These are phyloP conservation scores for Fomitopsis pulvina DNA, from an alignment of 768 basidiomycete species.

Conservation along the genomic window DNA sequence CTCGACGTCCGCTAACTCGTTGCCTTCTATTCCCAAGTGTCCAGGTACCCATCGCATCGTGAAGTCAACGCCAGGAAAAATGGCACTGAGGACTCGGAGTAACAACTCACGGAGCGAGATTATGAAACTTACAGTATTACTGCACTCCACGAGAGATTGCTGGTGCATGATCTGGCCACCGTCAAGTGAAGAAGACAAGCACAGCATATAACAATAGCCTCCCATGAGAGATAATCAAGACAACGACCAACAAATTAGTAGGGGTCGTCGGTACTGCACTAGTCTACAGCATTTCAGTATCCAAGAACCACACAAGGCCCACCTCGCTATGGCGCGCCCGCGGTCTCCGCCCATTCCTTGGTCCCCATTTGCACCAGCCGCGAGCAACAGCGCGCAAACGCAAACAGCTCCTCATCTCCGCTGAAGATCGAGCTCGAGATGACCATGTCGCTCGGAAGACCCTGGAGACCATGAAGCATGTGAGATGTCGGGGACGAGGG, in stretches of 20 bases:
- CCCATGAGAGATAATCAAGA: no score
- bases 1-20: background rate
- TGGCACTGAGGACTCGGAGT: background rate
- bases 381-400: slow-evolving; percentile 91
- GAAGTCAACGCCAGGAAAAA: background rate
- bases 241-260: no score
- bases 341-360: slow-evolving; percentile 68
- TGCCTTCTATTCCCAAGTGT: background rate
- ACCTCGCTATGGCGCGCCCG: slow-evolving; percentile 21
- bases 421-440: slow-evolving; percentile 87
- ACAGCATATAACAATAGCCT: no score
- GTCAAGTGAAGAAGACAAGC: no score
- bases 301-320: background rate
- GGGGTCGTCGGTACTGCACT: no score
- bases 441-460: slow-evolving; percentile 68
- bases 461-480: slow-evolving; percentile 44
- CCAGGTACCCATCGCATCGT: background rate
- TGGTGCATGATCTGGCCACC: no score
- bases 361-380: slow-evolving; percentile 88
- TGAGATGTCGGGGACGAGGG: background rate
- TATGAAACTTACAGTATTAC: background rate
- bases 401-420: slow-evolving; percentile 96
- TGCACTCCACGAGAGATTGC: no score
- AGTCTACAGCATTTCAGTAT: background rate
- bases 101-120: no score